Base-by-base conservation (phyloP, 208 protist genomes). In the Acanthamoeba castellanii region DNA sequence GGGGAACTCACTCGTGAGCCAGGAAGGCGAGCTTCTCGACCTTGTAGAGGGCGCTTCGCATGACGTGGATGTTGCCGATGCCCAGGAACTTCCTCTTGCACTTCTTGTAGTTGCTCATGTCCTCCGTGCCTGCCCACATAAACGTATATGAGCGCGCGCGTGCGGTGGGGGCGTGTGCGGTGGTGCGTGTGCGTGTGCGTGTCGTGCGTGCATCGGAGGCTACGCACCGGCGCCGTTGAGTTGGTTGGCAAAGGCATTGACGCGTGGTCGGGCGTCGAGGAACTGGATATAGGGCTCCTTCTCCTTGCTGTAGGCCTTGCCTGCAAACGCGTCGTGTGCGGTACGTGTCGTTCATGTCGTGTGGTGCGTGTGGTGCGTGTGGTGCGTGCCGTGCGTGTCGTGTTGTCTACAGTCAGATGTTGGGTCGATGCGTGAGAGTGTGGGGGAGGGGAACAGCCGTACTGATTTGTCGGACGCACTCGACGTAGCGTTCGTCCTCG, bases 21-120 rank as follows among this genome's bases (percentile, higher is more conserved):
- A 88, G 52, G 32, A 64, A 30, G 50, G 81, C 52, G 14, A 64
- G 50, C 42, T 52, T 47, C 88, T 93, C 66, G 82, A 42, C 34
- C 81, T 89, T 78, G 70, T 78, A 78, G 3, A 78, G 32, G 34
- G 70, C 70, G 18, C n/a, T 78, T 2, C 70, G 70, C 84, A 95
- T 95, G n/a, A 92, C 93, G 82, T 95, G 93, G 8, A 95, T 95
- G 84, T 95, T 95, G 47, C 68, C 93, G 47, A 95, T 95, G 27
- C 90, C 92, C 50, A 97, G 70, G 50, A 97, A 97, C 59, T 96
- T 88, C 18, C 96, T 94, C 14, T 96, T 66, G 55, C 93, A 95
- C n/a, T 81, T 89, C 45, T 61, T 76, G 61, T 97, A 95, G 25
- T 92, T 94, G 30, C 66, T 85, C 11, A 96, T 68, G 55, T 95